A percentile compares a stretch with the other conserved stretches of the same genome.
These are phyloP conservation scores for Fusarium kyushuense DNA, from an alignment of 2,329 filamentous ascomycete species.

Conservation along the genomic window DNA sequence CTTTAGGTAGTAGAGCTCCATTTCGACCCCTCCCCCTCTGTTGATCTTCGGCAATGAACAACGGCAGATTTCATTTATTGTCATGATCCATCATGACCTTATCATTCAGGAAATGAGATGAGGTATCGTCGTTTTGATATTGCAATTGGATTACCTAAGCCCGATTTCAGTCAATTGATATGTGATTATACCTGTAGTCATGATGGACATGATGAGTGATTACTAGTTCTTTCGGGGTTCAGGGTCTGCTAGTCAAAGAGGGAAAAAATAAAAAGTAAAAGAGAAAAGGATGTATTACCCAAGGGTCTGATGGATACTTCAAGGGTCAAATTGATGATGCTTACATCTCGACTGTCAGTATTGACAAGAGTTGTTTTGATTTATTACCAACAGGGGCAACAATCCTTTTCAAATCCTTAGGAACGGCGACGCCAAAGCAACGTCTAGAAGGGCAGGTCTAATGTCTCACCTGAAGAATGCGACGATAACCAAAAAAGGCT, in stretches of 20 bases:
- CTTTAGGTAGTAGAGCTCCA: conserved; percentile 34
- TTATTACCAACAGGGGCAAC: conserved; percentile 14
- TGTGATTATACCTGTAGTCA: not conserved
- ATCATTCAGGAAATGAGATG: not conserved
- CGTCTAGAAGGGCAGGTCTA: conserved; percentile 1
- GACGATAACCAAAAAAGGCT: conserved; percentile 5
- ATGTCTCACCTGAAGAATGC: conserved; percentile 24
- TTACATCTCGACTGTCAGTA: conserved; percentile 14
- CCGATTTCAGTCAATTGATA: not conserved
- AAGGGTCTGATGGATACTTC: not conserved
- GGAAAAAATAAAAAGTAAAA: not conserved
- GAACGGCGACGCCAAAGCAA: conserved; percentile 20
- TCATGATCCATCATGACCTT: conserved; percentile 1
- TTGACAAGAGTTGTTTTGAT: conserved; percentile 30
- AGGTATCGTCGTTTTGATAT: not conserved
- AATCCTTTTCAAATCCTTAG: conserved; percentile 13
- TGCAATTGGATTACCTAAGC: not conserved
- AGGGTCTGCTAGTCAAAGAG: not conserved
- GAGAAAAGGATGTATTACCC: not conserved
- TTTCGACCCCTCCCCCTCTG: conserved; percentile 45
- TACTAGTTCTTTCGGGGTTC: not conserved
- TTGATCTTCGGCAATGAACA: conserved; percentile 44
- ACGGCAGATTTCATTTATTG: conserved; percentile 38
- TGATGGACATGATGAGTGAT: not conserved
- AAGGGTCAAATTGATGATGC: conserved; percentile 3